Base-by-base conservation (phyloP, 257 asterid species). In the Marsdenia floribunda region DNA sequence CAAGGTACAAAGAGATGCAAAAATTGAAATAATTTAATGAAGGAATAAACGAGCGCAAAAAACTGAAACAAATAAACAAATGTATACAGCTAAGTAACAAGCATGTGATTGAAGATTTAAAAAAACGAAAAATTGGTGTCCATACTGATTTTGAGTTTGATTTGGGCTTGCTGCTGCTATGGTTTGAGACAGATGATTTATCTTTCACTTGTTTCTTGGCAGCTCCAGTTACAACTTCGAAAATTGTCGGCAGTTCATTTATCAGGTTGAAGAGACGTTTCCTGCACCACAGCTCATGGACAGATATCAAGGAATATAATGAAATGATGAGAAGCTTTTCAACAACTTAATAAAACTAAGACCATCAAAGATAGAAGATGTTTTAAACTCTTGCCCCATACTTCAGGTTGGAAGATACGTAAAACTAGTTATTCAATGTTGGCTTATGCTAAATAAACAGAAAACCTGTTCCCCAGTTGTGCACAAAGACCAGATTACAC, bases 151-250 rank as follows among this genome's bases (percentile, higher is more conserved):
- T 86, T 16, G 85, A 67, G 76, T 68, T 83, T 68, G 81, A 80
- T 80, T 83, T 86, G 78, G 85, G 78, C 78, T 76, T 86, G 83
- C 38, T 84, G 85, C 79, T 74, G 79, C 80, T 76, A 24, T 67
- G 76, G 70, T 85, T 82, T 21, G 82, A 73, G 54, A 76, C 83
- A 73, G 84, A 78, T 73, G 88, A 75, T 59, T 74, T 79, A 49
- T 79, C 85, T 84, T 89, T 89, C 75, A 82, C 82, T 80, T 87
- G 90, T 82, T 84, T 84, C 86, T 86, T 86, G 52, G 87, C 87
- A 78, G 82, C 88, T 79, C 93, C 96, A 75, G 90, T 87, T 55
- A 92, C 97, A 64, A 89, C 90, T 73, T 92, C 97, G 81, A 86
- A 90, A 65, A 92, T 81, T 33, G 96, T 90, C 9, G 96, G 96